These are phyloP conservation scores for Tuber magnatum DNA, from an alignment of 495 filamentous ascomycete genomes.

Conservation along the genomic window DNA sequence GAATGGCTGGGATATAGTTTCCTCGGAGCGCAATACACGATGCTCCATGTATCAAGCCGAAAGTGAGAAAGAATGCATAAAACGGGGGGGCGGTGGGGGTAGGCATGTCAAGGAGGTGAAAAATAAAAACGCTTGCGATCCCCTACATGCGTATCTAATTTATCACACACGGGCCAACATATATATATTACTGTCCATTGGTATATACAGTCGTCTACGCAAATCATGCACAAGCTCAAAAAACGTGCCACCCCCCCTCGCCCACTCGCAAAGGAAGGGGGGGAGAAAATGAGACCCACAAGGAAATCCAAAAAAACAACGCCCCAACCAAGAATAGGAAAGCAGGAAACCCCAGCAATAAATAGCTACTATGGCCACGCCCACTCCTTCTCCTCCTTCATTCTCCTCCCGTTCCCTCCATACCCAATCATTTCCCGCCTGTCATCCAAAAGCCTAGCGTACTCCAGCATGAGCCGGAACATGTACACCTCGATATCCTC, in stretches of 20 bases:
- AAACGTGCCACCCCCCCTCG: neutral
- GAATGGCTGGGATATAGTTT: neutral
- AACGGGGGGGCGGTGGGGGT: neutral
- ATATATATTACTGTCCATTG: neutral
- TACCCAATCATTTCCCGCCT: constrained; percentile 60
- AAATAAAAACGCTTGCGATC: neutral
- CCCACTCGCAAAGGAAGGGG: too few species aligned
- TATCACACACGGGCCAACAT: neutral
- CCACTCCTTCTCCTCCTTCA: constrained; percentile 18
- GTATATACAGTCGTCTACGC: neutral
- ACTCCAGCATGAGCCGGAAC: constrained; percentile 62
- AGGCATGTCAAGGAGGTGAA: neutral
- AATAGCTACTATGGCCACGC: neutral
- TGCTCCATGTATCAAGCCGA: neutral
- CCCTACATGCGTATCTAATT: neutral
- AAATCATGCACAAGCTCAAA: neutral
- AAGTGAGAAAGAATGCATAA: neutral
- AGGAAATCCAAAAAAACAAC: neutral
- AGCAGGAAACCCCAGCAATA: neutral
- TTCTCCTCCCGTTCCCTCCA: constrained; percentile 40
- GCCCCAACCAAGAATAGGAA: neutral
- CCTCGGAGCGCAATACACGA: neutral
- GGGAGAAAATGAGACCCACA: too few species aligned
- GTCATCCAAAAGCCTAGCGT: constrained; percentile 60
- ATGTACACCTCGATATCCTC: constrained; percentile 71